These are phyloP conservation scores for Lophium mytilinum DNA, from an alignment of 495 filamentous ascomycete species.

Conservation along the genomic window DNA sequence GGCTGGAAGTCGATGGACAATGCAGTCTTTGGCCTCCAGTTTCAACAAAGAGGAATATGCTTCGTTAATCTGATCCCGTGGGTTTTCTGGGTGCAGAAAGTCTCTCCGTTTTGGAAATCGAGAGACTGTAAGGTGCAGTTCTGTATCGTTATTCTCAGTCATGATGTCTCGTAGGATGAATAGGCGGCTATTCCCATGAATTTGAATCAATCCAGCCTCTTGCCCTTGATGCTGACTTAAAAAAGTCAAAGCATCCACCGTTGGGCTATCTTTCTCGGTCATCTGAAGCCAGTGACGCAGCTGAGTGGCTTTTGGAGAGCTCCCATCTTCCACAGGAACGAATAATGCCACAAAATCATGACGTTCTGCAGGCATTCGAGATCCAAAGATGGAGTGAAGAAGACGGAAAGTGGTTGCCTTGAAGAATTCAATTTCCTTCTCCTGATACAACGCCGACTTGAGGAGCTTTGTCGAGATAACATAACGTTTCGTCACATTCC, in stretches of 20 bases:
- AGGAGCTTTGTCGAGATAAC: constrained; percentile 2
- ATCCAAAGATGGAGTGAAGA: constrained; percentile 30
- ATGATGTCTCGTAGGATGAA: constrained; percentile 8
- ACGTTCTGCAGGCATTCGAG: constrained; percentile 21
- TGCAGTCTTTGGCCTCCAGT: constrained; percentile 28
- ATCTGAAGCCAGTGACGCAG: too few relatives aligned
- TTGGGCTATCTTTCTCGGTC: too few relatives aligned
- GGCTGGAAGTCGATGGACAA: constrained; percentile 51
- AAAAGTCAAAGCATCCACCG: too few relatives aligned
- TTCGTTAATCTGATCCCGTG: constrained; percentile 9
- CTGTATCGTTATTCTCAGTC: background rate
- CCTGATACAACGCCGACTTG: background rate
- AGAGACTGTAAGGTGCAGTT: constrained; percentile 5
- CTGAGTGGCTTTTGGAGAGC: too few relatives aligned
- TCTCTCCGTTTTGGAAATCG: constrained; percentile 50
- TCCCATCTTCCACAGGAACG: constrained; percentile 1
- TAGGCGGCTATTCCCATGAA: background rate
- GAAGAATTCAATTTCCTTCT: constrained; percentile 7
- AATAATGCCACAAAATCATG: constrained; percentile 36
- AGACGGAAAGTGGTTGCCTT: constrained; percentile 27
- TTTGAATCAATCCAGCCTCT: constrained; percentile 1
- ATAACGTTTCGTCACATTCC: constrained; percentile 35
- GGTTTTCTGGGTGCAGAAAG: constrained; percentile 46
- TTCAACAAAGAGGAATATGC: constrained; percentile 22
- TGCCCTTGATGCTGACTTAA: background rate